Base-by-base conservation (phyloP, 2,329 filamentous ascomycete genomes). In the Verticillium nubilum region DNA sequence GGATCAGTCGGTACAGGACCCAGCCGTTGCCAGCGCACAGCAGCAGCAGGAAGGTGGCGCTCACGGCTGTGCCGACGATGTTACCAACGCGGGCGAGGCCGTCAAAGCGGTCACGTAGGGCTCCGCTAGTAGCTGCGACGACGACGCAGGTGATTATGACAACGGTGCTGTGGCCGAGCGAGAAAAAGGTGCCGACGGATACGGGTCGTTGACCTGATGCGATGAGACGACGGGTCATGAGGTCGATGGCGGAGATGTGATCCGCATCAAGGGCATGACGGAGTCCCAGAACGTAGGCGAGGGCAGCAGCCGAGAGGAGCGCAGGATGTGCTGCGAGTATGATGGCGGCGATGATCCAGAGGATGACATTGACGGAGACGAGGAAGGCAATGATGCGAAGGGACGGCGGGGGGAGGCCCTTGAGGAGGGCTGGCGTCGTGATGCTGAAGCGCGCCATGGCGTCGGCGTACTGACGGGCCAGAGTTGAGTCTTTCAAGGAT, bases 181-280 rank as follows among this genome's bases (percentile, higher is more conserved):
- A 94, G 78, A 99, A 98, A 72, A 91, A 98, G 1, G 92, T 97
- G 52, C 94, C 95, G 1, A 98, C 94, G 0, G 93, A 94, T 12
- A 96, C 92, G 2, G 94, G 93, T 1, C 86, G 85, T 69, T 95
- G 91, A 19, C 92, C 92, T 0, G 90, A 85, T 0, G 93, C 93
- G 37, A 98, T 86, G 26, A 98, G 84, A 6, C 94, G 87, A 3
- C 95, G 84, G 1, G 95, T 98, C 88, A 96, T 96, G 37, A 98
- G 83, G 74, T 98, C 94, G 68, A 98, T 99, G 63, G 93, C 94
- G 67, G 76, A 75, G 68, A 83, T 84, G 72, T 98, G 95, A 74
- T 98, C 94, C n/a, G 94, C 95, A 69, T 98, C 95, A 52, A 98
- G 85, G n/a, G 94, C 94, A 78, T 98, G 94, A 50, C 94, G 89